Conservation (phyloP, 2,329 filamentous ascomycete genomes). For the Teratosphaeria epicoccoides region DNA sequence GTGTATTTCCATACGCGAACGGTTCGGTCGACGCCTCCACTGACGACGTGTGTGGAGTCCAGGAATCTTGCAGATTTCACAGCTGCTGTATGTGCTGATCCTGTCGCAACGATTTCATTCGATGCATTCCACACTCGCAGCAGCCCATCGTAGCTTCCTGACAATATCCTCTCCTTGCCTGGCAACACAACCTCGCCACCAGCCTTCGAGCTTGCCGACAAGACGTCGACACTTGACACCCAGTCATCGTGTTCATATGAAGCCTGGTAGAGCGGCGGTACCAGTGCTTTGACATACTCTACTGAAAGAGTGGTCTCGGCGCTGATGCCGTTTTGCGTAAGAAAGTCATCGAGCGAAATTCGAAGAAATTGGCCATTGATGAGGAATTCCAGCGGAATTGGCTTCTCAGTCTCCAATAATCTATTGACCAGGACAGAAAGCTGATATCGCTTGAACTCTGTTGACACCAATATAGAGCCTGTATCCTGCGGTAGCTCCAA, state of each 20-base stretch:
- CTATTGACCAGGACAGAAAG: constrained; percentile 55
- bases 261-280: constrained; percentile 79
- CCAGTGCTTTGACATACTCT: constrained; percentile 84
- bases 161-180: constrained; percentile 61
- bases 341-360: constrained; percentile 81
- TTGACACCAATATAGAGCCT: constrained; percentile 48
- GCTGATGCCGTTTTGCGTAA: constrained; percentile 75
- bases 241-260: constrained; percentile 97
- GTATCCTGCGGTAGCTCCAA: constrained; percentile 44
- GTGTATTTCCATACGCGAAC: constrained; percentile 83
- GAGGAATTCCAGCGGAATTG: constrained; percentile 85
- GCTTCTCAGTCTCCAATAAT: constrained; percentile 46
- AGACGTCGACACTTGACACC: constrained; percentile 77
- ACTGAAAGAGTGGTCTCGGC: constrained; percentile 77
- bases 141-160: constrained; percentile 85
- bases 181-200: constrained; percentile 37
- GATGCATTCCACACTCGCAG: constrained; percentile 83
- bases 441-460: constrained; percentile 48
- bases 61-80: constrained; percentile 79
- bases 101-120: constrained; percentile 72
- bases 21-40: constrained; percentile 72
- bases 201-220: constrained; percentile 56
- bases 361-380: constrained; percentile 88
- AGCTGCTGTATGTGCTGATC: constrained; percentile 60
- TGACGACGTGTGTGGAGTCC: constrained; percentile 66